Evolutionary conservation across 139 green algal species (phyloP).

Genomic region (Yamagishiella unicocca): DNA sequence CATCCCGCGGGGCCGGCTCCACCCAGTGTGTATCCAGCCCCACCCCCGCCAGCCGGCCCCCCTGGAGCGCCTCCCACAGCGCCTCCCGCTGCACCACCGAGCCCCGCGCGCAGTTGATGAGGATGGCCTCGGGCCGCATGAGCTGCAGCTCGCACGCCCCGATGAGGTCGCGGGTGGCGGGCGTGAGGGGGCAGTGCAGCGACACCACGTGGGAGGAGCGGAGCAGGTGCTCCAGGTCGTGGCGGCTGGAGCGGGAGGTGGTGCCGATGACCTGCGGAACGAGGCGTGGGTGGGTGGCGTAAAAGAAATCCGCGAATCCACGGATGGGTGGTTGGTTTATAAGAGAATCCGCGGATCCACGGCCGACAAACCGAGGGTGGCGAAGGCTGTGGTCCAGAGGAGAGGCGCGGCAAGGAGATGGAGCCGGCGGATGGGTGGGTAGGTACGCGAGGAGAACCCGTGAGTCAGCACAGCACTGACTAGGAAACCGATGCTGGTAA

Average conservation of each 20-base stretch:
- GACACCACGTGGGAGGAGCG: slow-evolving; percentile 52
- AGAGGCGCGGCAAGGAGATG: too few species aligned
- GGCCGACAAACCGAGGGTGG: too few species aligned
- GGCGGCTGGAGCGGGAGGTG: slow-evolving; percentile 46
- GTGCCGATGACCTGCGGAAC: slow-evolving; percentile 13
- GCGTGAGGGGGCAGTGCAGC: slow-evolving; percentile 66
- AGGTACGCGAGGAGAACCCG: too few species aligned
- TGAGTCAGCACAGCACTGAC: too few species aligned
- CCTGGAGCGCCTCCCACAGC: slow-evolving; percentile 56
- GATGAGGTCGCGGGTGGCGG: slow-evolving; percentile 60
- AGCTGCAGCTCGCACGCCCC: slow-evolving; percentile 51
- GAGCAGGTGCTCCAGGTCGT: slow-evolving; percentile 62
- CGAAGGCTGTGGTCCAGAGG: too few species aligned
- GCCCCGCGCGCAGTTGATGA: slow-evolving; percentile 66
- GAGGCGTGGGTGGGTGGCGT: neutral
- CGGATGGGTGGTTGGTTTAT: too few species aligned
- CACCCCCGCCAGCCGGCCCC: slow-evolving; percentile 46
- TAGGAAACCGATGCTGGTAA: too few species aligned
- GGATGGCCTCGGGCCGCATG: slow-evolving; percentile 58
- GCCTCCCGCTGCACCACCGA: slow-evolving; percentile 53
- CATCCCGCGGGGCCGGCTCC: slow-evolving; percentile 66
- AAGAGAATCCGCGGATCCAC: too few species aligned
- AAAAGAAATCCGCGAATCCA: too few species aligned
- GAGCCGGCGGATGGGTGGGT: too few species aligned
- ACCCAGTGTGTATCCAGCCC: slow-evolving; percentile 72